Conservation (phyloP, 1,284 basidiomycete genomes). For the Paramarasmius palmivorus region DNA sequence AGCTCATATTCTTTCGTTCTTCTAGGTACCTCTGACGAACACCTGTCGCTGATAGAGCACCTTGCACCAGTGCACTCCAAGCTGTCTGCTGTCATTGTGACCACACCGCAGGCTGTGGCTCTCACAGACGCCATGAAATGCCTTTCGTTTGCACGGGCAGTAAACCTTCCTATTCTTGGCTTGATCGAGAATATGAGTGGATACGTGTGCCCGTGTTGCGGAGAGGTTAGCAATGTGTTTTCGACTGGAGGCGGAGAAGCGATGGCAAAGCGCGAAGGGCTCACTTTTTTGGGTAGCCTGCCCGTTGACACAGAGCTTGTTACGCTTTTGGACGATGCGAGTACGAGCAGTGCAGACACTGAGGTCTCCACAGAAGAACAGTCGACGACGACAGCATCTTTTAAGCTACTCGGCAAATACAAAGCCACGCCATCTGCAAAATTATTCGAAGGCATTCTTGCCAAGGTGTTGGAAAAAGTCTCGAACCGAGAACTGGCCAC, state of each 20-base stretch:
- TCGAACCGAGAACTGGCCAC: no score
- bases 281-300: slow-evolving; percentile 86
- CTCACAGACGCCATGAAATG: slow-evolving; percentile 95
- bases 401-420: slow-evolving; percentile 53
- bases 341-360: slow-evolving; percentile 25
- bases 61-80: slow-evolving; percentile 83
- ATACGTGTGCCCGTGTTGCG: slow-evolving; percentile 95
- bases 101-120: slow-evolving; percentile 96
- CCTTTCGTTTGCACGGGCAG: slow-evolving; percentile 90
- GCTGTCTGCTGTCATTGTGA: slow-evolving; percentile 87
- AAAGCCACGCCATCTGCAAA: slow-evolving; percentile 59
- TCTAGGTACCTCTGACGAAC: slow-evolving; percentile 96
- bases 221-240: slow-evolving; percentile 93
- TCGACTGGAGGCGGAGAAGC: slow-evolving; percentile 92
- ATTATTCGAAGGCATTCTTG: slow-evolving; percentile 57
- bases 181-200: slow-evolving; percentile 99
- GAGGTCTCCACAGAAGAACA: slow-evolving; percentile 16
- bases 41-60: slow-evolving; percentile 93
- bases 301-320: slow-evolving; percentile 96
- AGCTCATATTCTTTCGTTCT: slow-evolving; percentile 15
- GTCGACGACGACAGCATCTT: slow-evolving; percentile 31
- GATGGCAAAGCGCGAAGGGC: slow-evolving; percentile 75
- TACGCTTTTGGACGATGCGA: slow-evolving; percentile 78
- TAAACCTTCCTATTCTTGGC: slow-evolving; percentile 87
- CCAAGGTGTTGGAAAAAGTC: slow-evolving; percentile 30